These are phyloP conservation scores for Daedaleopsis nitida DNA, from an alignment of 768 basidiomycete species.

Conservation along the genomic window DNA sequence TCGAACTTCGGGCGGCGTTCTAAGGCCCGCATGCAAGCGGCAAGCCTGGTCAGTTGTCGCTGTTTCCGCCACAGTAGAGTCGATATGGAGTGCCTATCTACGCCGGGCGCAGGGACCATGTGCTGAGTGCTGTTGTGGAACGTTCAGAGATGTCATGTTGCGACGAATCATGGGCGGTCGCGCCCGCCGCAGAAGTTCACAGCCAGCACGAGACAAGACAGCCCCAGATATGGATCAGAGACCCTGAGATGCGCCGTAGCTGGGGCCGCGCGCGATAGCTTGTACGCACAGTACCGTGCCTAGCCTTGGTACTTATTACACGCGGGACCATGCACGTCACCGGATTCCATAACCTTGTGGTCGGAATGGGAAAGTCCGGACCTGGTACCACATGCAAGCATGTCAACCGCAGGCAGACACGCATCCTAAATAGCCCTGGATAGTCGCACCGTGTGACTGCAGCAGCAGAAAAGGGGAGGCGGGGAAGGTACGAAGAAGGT, in stretches of 20 bases:
- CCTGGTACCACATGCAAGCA: neutral
- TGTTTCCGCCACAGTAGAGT: too few relatives aligned
- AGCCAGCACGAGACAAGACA: neutral
- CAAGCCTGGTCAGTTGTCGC: too few relatives aligned
- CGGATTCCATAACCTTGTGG: neutral
- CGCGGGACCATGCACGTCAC: neutral
- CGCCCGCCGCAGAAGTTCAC: neutral
- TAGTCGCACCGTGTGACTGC: neutral
- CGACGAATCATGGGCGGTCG: neutral
- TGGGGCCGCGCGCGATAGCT: neutral
- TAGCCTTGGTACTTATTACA: neutral
- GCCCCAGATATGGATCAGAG: neutral
- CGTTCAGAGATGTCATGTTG: neutral
- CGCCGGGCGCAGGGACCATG: neutral
- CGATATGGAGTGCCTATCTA: neutral
- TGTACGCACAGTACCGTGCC: neutral
- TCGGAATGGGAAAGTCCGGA: neutral
- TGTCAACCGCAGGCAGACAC: neutral
- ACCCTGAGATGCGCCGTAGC: conserved; percentile 12
- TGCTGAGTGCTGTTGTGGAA: neutral
- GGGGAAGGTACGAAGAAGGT: neutral
- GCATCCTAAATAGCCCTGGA: neutral
- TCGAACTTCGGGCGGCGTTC: too few relatives aligned
- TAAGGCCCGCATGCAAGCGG: too few relatives aligned
- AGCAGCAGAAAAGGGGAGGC: neutral